phyloP scores from a whole-genome alignment of 1,139 yeast genomes.

The Suhomyces bokatorum region DNA sequence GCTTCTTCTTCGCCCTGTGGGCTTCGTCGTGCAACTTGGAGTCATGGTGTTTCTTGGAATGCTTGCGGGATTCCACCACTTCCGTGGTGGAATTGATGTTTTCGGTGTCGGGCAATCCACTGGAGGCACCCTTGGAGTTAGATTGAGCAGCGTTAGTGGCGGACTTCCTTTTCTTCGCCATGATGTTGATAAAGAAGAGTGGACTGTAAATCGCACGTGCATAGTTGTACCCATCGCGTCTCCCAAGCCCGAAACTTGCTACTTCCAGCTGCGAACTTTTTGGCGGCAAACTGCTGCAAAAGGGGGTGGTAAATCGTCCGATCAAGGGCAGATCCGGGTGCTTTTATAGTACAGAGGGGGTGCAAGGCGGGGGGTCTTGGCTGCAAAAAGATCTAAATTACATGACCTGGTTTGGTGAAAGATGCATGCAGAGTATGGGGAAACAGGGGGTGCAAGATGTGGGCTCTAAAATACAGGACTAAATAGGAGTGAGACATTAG shows the following conservation, averaged over 20 bases:
- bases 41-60: not conserved
- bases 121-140: not conserved
- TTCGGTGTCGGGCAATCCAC: not conserved
- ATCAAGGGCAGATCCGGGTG: not conserved
- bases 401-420: no score
- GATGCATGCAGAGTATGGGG: no score
- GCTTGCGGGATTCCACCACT: not conserved
- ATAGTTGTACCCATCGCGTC: not conserved
- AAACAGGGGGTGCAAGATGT: no score
- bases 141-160: conserved; percentile 1
- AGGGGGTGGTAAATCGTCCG: not conserved
- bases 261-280: not conserved
- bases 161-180: conserved; percentile 8
- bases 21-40: conserved; percentile 7
- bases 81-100: not conserved
- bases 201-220: not conserved
- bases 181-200: not conserved
- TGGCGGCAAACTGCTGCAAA: not conserved
- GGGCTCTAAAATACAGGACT: no score
- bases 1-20: conserved; percentile 14
- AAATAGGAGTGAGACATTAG: no score
- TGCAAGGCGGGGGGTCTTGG: no score
- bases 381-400: no score
- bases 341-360: no score
- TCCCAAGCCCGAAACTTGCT: not conserved